phyloP scores from a whole-genome alignment of 139 green algal genomes.

The Nannochloris sp. region DNA sequence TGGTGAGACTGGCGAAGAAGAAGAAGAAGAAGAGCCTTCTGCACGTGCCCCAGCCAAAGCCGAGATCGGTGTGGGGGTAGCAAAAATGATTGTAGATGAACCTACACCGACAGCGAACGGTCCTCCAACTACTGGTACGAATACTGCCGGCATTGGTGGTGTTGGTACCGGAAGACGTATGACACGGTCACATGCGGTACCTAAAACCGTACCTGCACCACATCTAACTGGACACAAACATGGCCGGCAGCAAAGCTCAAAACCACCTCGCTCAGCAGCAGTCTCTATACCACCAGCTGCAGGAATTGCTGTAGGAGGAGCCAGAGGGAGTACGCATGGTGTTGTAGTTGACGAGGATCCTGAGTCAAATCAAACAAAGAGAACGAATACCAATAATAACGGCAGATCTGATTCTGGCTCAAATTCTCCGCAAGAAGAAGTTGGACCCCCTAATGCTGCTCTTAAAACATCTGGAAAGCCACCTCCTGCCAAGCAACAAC shows the following conservation, averaged over 20 bases:
- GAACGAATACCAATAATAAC: too few relatives aligned
- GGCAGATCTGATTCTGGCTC: conserved; percentile 38
- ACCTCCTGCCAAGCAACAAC: not conserved
- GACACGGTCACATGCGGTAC: not conserved
- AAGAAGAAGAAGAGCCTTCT: not conserved
- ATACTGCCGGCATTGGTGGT: not conserved
- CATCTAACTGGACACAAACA: conserved; percentile 20
- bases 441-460: too few relatives aligned
- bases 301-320: conserved; percentile 1
- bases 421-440: conserved; percentile 15
- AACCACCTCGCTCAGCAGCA: too few relatives aligned
- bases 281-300: too few relatives aligned
- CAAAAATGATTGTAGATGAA: not conserved
- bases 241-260: not conserved
- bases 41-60: not conserved
- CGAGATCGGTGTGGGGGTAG: not conserved
- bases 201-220: not conserved
- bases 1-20: not conserved
- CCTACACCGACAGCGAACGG: not conserved
- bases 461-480: too few relatives aligned
- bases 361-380: too few relatives aligned
- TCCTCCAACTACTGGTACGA: not conserved
- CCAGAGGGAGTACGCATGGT: conserved; percentile 4
- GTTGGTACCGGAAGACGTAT: too few relatives aligned
- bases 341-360: too few relatives aligned